These are phyloP conservation scores for Sanghuangporus weigelae DNA, from an alignment of 1,284 basidiomycete species.

Conservation along the genomic window DNA sequence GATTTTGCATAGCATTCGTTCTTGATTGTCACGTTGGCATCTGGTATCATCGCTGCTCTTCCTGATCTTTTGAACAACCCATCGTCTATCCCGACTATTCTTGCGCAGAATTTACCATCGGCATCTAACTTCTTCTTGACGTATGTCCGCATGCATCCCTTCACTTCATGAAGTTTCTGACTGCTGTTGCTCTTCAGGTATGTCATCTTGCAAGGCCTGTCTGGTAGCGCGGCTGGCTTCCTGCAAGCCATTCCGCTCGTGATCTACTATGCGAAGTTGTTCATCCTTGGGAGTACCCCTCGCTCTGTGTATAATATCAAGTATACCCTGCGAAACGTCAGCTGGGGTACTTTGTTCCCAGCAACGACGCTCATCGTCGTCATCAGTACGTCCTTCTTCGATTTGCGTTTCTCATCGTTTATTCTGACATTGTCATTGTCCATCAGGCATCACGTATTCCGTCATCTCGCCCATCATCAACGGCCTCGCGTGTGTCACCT, in stretches of 20 bases:
- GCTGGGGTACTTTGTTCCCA: constrained; percentile 88
- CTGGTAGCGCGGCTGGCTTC: constrained; percentile 76
- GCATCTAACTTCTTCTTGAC: constrained; percentile 92
- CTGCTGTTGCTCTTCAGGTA: constrained; percentile 36
- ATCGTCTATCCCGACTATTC: constrained; percentile 52
- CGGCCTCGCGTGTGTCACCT: constrained; percentile 80
- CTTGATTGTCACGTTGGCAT: constrained; percentile 78
- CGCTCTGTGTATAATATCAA: constrained; percentile 79
- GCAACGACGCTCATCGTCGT: constrained; percentile 68
- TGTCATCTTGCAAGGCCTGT: constrained; percentile 64
- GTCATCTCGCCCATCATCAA: constrained; percentile 94
- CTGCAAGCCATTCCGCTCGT: constrained; percentile 73
- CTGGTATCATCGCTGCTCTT: constrained; percentile 75
- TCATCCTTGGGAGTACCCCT: constrained; percentile 88
- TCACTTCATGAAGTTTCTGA: neutral
- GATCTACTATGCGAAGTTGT: constrained; percentile 83
- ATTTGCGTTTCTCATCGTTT: neutral
- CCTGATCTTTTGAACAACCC: constrained; percentile 57
- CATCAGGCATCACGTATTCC: constrained; percentile 65
- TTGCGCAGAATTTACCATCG: constrained; percentile 74
- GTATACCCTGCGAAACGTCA: constrained; percentile 57
- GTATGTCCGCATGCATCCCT: neutral
- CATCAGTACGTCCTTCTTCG: constrained; percentile 34
- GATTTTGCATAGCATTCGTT: constrained; percentile 68
- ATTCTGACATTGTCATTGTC: neutral